Evolutionary conservation across 2,329 filamentous ascomycete genomes (phyloP).

Genomic region (Beauveria brongniartii): DNA sequence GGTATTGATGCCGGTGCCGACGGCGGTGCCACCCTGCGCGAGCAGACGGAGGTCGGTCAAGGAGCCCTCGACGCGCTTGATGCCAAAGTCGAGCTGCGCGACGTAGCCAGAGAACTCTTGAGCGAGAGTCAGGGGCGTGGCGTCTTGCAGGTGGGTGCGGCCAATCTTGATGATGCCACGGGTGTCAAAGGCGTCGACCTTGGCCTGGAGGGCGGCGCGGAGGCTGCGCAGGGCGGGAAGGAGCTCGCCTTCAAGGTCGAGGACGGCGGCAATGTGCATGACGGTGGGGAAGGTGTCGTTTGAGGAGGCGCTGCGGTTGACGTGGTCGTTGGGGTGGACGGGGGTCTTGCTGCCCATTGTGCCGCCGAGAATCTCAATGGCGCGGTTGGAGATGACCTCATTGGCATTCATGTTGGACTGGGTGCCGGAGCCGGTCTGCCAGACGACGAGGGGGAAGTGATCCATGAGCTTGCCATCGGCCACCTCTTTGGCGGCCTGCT

Average conservation of each 20-base stretch:
- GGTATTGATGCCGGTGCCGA: constrained; percentile 96
- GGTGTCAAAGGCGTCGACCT: constrained; percentile 77
- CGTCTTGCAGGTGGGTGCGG: constrained; percentile 93
- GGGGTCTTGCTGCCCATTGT: constrained; percentile 95
- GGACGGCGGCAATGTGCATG: constrained; percentile 97
- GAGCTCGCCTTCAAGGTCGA: constrained; percentile 82
- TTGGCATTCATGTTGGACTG: constrained; percentile 99
- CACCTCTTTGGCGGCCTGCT: constrained; percentile 89
- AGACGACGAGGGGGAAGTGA: constrained; percentile 97
- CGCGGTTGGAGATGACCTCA: constrained; percentile 98
- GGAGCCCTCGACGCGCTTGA: constrained; percentile 74
- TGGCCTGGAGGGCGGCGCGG: constrained; percentile 74
- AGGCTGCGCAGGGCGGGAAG: constrained; percentile 77
- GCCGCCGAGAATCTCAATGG: constrained; percentile 94
- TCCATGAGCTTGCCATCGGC: constrained; percentile 88
- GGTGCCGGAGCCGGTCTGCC: constrained; percentile 97
- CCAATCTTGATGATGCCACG: constrained; percentile 98
- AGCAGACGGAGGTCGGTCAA: constrained; percentile 80
- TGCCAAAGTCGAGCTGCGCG: constrained; percentile 83
- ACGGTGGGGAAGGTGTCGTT: constrained; percentile 99
- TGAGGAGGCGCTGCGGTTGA: constrained; percentile 97
- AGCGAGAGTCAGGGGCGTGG: constrained; percentile 86
- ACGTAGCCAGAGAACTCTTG: constrained; percentile 99
- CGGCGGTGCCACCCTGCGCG: constrained; percentile 92
- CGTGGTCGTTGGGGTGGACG: constrained; percentile 98